Conservation (phyloP, 129 eudicot genomes). For the Tagetes erecta region DNA sequence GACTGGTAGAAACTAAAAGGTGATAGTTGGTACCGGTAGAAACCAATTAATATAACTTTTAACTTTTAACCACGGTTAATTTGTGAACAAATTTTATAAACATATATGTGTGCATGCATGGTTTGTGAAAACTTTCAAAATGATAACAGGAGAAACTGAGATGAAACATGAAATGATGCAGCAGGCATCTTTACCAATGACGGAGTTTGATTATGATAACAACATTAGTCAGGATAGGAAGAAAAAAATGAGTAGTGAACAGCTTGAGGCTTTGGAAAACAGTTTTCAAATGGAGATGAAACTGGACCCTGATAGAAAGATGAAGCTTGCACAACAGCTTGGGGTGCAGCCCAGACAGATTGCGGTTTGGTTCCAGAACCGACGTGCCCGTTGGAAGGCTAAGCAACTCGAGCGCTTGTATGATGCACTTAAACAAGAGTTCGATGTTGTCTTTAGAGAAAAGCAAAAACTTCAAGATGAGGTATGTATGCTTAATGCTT, state of each 20-base stretch:
- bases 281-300: slow-evolving; percentile 80
- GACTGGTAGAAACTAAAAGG: too few relatives aligned
- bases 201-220: slow-evolving; percentile 33
- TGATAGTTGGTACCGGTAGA: too few relatives aligned
- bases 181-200: slow-evolving; percentile 38
- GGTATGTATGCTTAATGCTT: slow-evolving; percentile 23
- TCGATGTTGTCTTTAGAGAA: slow-evolving; percentile 62
- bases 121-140: not conserved
- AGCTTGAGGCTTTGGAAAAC: slow-evolving; percentile 67
- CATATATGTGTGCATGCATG: not conserved
- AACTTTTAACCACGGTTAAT: too few relatives aligned
- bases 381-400: slow-evolving; percentile 86
- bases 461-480: slow-evolving; percentile 79
- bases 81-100: not conserved
- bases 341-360: slow-evolving; percentile 85
- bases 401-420: slow-evolving; percentile 85
- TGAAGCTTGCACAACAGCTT: slow-evolving; percentile 76
- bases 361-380: slow-evolving; percentile 86
- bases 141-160: slow-evolving; percentile 36
- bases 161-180: slow-evolving; percentile 43
- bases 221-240: slow-evolving; percentile 45
- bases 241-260: slow-evolving; percentile 70
- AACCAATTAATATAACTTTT: too few relatives aligned
- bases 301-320: slow-evolving; percentile 78
- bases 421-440: slow-evolving; percentile 65